Base-by-base conservation (phyloP, 768 basidiomycete species). In the Amyloporia xantha region DNA sequence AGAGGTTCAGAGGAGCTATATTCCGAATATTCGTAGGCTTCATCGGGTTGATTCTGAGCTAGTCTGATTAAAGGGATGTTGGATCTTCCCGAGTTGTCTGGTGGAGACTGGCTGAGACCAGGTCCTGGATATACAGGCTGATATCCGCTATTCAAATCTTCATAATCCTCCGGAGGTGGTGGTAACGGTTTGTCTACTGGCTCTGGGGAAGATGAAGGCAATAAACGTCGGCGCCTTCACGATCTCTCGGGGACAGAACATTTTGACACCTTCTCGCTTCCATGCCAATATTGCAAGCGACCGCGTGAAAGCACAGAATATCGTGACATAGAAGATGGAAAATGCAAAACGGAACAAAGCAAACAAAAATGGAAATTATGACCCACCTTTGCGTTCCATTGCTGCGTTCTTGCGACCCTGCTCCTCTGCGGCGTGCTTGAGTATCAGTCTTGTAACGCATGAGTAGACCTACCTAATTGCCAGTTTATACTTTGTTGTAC, bases 341-440 rank as follows among this genome's bases (percentile, higher is more conserved):
- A 15, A 15, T 7, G 30, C 9, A 15, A 33, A 33, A 33, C 15
- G 15, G 15, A 7, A 33, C 9, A 33, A 33, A 15, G 30, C 30
- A 15, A 33, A 33, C 30, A 33, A 7, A 15, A 33, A 7, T 15
- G 7, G 7, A 33, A 33, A 33, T 33, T 7, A 58, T 54, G 55
- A 74, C 91, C 86, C 72, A 93, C 92, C 93, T 86, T 83, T 86
- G 58, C 86, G 82, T 62, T 89, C 86, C 57, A 71, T 76, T 21
- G 82, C 83, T 42, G 73, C 69, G 39, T 75, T 71, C 58, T 75
- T 76, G 53, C 79, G 75, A 23, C 79, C 77, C 54, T 83, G 77
- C 61, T 90, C 83, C 62, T 86, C 91, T 89, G 58, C 55, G 44
- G 20, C 28, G 12, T 12, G 4, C 30, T 13, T 25, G 26, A 20